phyloP scores from a whole-genome alignment of 257 asterid species.

The Primulina tabacum region DNA sequence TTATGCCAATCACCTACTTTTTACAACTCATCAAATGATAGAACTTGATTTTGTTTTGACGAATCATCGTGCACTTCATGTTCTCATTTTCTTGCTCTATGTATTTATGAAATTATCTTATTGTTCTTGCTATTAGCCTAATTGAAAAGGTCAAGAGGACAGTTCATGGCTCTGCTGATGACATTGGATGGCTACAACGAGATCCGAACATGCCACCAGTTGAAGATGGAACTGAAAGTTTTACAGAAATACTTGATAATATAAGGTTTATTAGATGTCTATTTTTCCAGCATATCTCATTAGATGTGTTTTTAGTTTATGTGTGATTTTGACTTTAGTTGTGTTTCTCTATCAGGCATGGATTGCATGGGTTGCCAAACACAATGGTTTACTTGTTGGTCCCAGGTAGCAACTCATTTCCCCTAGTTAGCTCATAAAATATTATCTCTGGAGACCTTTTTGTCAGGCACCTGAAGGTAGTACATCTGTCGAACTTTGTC shows the following conservation, averaged over 20 bases:
- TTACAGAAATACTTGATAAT: slow-evolving; percentile 68
- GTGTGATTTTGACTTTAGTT: slow-evolving; percentile 20
- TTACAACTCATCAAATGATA: neutral
- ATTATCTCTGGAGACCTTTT: slow-evolving; percentile 8
- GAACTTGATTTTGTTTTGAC: slow-evolving; percentile 6
- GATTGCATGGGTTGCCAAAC: slow-evolving; percentile 80
- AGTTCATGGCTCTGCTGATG: slow-evolving; percentile 95
- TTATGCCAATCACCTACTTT: slow-evolving; percentile 6
- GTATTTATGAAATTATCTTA: slow-evolving; percentile 11
- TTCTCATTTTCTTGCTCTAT: neutral
- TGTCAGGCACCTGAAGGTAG: slow-evolving; percentile 11
- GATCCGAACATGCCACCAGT: slow-evolving; percentile 82
- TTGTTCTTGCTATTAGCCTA: slow-evolving; percentile 33
- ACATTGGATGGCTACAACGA: slow-evolving; percentile 90
- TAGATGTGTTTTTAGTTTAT: slow-evolving; percentile 14
- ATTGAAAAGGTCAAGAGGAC: slow-evolving; percentile 74
- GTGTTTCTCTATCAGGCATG: slow-evolving; percentile 64
- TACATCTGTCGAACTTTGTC: neutral
- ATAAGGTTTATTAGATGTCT: slow-evolving; percentile 46
- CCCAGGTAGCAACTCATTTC: slow-evolving; percentile 66
- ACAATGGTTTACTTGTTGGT: slow-evolving; percentile 87
- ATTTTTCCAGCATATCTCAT: slow-evolving; percentile 16
- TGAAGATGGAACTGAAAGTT: slow-evolving; percentile 82
- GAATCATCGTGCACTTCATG: slow-evolving; percentile 1
- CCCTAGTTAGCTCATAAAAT: slow-evolving; percentile 13